Evolutionary conservation across 345 rosid genomes (phyloP), one percentile per base, ranked within the genome.

Genomic region (Excoecaria cochinchinensis): DNA sequence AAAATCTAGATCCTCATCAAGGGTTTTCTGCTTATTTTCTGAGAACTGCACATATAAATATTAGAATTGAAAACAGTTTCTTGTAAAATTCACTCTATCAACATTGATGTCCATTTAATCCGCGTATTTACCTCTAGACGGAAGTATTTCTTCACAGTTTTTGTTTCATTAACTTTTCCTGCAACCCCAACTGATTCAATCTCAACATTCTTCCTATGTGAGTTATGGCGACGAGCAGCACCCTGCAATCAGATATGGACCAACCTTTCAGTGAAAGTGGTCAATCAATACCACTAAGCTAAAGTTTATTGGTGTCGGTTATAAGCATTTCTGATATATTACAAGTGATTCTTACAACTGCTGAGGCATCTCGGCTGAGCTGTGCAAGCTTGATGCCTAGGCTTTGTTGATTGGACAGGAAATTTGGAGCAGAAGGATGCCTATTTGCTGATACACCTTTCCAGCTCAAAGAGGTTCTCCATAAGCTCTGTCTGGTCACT

Each of bases 121-220:
- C 62, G 6, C 48, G 12, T 75, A 59, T 36, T 25, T 74, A 85
- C 88, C 90, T 84, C 88, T 73, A 80, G 69, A 48, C 82, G 74
- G 60, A 84, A 82, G 71, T 76, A 79, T 76, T 82, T 87, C 78
- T 83, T 87, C 74, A 77, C 81, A 19, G 65, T 55, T 71, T 76
- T 75, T 48, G 53, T 78, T 44, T 68, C 40, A 61, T 82, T 82
- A 21, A 78, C 36, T 80, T 80, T 87, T 77, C 84, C 82, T 15
- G 87, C 70, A 61, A 78, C 67, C 58, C 85, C 85, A 11, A 84
- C 70, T 15, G 87, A 87, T 82, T 85, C 87, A 39, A 74, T 52
- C 69, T 66, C 70, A 5, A 64, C 52, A n/a, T 38, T 39, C 62
- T 63, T 64, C 53, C 53, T 64, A 4, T 21, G 70, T 16, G 63